These are phyloP conservation scores for Dactylonectria macrodidyma DNA, from an alignment of 2,329 filamentous ascomycete genomes.

Conservation along the genomic window DNA sequence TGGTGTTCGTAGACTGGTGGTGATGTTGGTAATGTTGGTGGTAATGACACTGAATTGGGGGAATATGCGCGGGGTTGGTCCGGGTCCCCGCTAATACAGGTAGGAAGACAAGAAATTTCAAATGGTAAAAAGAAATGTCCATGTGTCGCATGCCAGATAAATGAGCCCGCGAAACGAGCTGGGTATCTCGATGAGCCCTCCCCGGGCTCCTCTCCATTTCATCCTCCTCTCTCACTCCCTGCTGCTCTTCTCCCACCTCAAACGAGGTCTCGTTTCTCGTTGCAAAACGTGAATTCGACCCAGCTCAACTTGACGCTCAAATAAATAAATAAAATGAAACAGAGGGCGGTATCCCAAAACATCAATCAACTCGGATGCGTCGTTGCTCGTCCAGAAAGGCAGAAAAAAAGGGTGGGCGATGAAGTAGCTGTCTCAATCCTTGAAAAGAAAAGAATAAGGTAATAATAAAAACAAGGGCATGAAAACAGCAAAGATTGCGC, in stretches of 20 bases:
- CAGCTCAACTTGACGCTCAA: constrained; percentile 34
- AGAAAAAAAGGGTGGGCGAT: constrained; percentile 36
- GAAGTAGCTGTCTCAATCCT: constrained; percentile 40
- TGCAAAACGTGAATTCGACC: constrained; percentile 31
- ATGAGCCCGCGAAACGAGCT: constrained; percentile 56
- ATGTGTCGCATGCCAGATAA: constrained; percentile 52
- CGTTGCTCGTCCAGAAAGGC: constrained; percentile 46
- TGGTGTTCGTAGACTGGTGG: constrained; percentile 5
- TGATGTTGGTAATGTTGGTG: constrained; percentile 12
- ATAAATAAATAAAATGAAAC: constrained; percentile 31
- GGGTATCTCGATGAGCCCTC: constrained; percentile 57
- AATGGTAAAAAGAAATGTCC: constrained; percentile 44
- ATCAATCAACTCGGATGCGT: constrained; percentile 42
- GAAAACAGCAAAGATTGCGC: constrained; percentile 35
- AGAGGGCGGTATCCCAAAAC: constrained; percentile 36
- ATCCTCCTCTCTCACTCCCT: constrained; percentile 31
- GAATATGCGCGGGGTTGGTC: constrained; percentile 15
- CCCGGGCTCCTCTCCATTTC: constrained; percentile 42
- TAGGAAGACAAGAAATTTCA: constrained; percentile 38
- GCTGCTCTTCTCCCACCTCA: constrained; percentile 3
- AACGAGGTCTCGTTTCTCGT: constrained; percentile 21
- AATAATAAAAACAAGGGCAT: constrained; percentile 37
- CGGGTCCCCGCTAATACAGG: constrained; percentile 1
- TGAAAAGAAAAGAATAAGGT: constrained; percentile 41
- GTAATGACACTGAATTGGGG: constrained; percentile 6